phyloP scores from a whole-genome alignment of 2,329 filamentous ascomycete genomes.

The Fusarium domesticum region DNA sequence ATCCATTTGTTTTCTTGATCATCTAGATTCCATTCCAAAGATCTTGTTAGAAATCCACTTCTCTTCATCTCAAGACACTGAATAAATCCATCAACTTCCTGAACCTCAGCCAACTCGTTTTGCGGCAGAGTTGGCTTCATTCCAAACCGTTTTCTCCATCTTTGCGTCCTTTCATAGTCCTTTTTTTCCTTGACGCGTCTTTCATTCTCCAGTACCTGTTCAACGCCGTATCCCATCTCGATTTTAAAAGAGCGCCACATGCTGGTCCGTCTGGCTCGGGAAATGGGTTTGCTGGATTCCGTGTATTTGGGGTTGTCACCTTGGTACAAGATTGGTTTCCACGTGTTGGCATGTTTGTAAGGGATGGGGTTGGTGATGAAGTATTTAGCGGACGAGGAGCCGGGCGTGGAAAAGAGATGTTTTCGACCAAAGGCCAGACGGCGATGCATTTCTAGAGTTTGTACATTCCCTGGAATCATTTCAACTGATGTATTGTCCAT shows the following conservation, averaged over 20 bases:
- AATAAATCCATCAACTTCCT: constrained; percentile 6
- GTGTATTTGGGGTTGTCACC: constrained; percentile 21
- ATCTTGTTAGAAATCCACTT: constrained; percentile 1
- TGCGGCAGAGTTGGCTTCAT: constrained; percentile 3
- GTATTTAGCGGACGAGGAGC: constrained; percentile 5
- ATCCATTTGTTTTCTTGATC: constrained; percentile 9
- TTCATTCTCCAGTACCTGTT: constrained; percentile 12
- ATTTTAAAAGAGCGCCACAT: constrained; percentile 19
- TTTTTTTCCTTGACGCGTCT: constrained; percentile 3
- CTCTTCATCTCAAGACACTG: constrained; percentile 1
- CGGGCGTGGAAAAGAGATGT: constrained; percentile 8
- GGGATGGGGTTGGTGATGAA: constrained; percentile 17
- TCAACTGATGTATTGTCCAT: too few species aligned
- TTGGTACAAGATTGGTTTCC: constrained; percentile 16
- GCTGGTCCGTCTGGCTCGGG: constrained; percentile 5
- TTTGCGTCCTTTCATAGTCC: constrained; percentile 1
- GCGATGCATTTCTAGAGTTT: constrained; percentile 10
- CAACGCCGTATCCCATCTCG: constrained; percentile 14
- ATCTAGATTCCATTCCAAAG: constrained; percentile 9
- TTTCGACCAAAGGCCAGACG: constrained; percentile 10
- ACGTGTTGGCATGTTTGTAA: constrained; percentile 12
- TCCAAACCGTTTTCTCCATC: constrained; percentile 5
- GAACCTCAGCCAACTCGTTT: constrained; percentile 3
- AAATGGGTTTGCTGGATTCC: constrained; percentile 5
- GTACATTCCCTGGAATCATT: background rate